Evolutionary conservation across 2,329 filamentous ascomycete genomes (phyloP), one percentile per base, ranked within the genome.

Genomic region (Aspergillus ochraceus): DNA sequence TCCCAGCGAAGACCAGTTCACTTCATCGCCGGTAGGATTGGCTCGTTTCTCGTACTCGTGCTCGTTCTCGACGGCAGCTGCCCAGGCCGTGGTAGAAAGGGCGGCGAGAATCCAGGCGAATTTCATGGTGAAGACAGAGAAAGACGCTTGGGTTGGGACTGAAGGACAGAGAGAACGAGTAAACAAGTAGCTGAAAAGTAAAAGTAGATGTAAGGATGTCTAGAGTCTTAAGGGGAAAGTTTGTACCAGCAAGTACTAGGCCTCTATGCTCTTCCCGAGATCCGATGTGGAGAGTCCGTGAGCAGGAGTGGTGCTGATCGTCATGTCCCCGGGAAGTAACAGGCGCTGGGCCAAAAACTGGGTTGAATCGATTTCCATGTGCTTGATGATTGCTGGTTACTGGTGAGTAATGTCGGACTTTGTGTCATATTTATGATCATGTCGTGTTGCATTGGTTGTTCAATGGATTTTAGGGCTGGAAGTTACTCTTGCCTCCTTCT

Each of bases 1-100:
- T 3, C 62, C 61, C 11, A 71, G 52, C 0, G 67, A 57, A 4
- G 61, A 61, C 22, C 69, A 59, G 52, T 71, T 64, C 49, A 62
- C 60, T 6, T 45, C 32, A 17, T 62, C 53, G 10, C 54, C 60
- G 10, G 59, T 60, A 11, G 55, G 32, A 50, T 62, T 58, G 52
- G 60, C 62, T 30, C 59, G 60, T 20, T 60, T 63, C 19, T 22
- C 45, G 12, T 47, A 20, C 4, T 12, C 36, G 10, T 17, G 36
- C 36, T 42, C 36, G 17, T 42, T 42, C 36, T 42, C 36, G 6
- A 42, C 36, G 46, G 65, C 62, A 5, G 61, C 58, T 6, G 60
- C 59, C 52, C 49, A 55, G 10, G 61, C 66, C 26, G 67, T 64
- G n/a, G 56, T 59, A 6, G 62, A 51, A 14, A 69, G 45, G 12